Evolutionary conservation across 345 rosid species (phyloP).

Genomic region (Eucalyptus curtisii): DNA sequence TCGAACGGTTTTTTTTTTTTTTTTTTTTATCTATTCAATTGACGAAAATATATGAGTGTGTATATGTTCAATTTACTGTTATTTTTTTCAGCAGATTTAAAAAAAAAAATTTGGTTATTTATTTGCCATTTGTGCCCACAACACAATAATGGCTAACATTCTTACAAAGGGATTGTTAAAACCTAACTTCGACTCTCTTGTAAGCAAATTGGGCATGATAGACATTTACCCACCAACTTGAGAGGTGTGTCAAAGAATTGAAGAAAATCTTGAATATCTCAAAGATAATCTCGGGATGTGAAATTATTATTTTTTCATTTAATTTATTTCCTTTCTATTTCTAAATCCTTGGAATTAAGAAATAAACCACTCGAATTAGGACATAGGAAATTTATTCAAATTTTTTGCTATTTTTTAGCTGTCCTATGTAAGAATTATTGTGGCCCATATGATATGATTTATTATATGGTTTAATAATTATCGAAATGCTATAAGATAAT

Average conservation of each 20-base stretch:
- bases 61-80: background rate
- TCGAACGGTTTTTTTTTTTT: too few relatives aligned
- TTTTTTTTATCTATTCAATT: background rate
- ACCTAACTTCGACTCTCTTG: too few relatives aligned
- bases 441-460: too few relatives aligned
- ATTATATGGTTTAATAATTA: too few relatives aligned
- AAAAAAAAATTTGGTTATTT: too few relatives aligned
- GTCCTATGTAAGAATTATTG: too few relatives aligned
- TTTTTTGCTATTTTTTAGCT: background rate
- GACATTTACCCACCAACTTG: background rate
- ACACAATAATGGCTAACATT: background rate
- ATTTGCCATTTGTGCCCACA: background rate
- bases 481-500: too few relatives aligned
- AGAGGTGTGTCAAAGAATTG: rapidly evolving
- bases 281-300: background rate
- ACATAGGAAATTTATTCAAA: background rate
- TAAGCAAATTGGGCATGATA: background rate
- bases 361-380: rapidly evolving
- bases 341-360: too few relatives aligned
- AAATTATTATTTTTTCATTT: too few relatives aligned
- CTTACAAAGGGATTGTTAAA: too few relatives aligned
- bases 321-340: too few relatives aligned
- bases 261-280: background rate
- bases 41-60: too few relatives aligned
- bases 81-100: background rate